These are phyloP conservation scores for Chamaecrista fasciculata DNA, from an alignment of 306 rosid genomes.

Conservation along the genomic window DNA sequence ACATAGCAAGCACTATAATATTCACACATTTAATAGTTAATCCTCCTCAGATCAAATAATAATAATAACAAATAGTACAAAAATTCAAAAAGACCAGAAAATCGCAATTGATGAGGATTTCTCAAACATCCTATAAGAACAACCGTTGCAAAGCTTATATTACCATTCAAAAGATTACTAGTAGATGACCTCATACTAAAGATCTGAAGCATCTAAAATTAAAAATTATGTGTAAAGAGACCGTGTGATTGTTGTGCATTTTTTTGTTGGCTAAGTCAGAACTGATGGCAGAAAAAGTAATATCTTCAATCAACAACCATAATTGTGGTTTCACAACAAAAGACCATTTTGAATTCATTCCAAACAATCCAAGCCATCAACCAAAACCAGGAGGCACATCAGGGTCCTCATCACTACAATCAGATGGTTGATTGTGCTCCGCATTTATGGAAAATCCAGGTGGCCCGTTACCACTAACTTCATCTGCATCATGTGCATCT, in stretches of 20 bases:
- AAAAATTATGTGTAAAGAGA: conserved; percentile 23
- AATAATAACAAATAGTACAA: too few relatives aligned
- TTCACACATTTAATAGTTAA: conserved; percentile 1
- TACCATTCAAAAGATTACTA: too few relatives aligned
- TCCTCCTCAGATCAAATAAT: not conserved
- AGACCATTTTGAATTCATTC: conserved; percentile 25
- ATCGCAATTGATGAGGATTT: too few relatives aligned
- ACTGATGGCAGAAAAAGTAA: conserved; percentile 1
- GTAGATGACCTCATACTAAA: conserved; percentile 4
- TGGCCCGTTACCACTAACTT: conserved; percentile 30
- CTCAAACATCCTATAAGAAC: too few relatives aligned
- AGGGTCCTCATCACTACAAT: conserved; percentile 78
- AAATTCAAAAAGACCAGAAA: too few relatives aligned
- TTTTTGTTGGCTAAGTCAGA: conserved; percentile 5
- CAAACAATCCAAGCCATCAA: conserved; percentile 39
- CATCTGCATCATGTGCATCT: conserved; percentile 35
- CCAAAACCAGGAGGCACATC: conserved; percentile 97
- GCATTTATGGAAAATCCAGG: conserved; percentile 48
- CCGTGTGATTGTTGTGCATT: not conserved
- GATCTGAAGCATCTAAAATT: too few relatives aligned
- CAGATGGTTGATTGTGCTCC: conserved; percentile 37
- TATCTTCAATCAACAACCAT: conserved; percentile 10
- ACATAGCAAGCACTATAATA: not conserved
- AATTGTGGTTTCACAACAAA: conserved; percentile 3
- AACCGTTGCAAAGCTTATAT: too few relatives aligned